Evolutionary conservation across 352 stramenopile species (phyloP), one percentile per base, ranked within the genome.

Genomic region (Globisporangium solare): DNA sequence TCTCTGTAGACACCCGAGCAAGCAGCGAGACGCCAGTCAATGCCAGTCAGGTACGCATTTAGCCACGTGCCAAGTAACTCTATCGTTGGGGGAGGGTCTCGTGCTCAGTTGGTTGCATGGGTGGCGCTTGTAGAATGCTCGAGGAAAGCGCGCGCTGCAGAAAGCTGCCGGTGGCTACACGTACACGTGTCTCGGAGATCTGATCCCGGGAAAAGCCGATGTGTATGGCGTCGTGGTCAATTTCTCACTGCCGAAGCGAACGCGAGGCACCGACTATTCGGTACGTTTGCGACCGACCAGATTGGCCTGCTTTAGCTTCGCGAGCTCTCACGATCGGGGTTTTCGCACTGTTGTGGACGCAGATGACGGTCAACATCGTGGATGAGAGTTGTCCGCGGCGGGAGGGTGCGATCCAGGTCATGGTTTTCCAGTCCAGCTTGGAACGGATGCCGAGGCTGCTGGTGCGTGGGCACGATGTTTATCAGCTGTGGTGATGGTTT

Each of bases 181-280:
- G n/a, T 90, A 92, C 56, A 80, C 76, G 0, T 53, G 62, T 2
- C 49, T 92, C 22, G 66, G 64, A 6, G 78, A 88, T 21, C 62
- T 92, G 42, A 70, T 84, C 11, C 67, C 70, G 5, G 83, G 83
- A 6, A 66, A 77, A 12, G 79, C 83, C 11, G 72, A 74, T 40
- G 46, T 90, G 18, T 92, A 89, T 51, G 83, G 83, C 6, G 76
- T 90, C 4, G 69, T 90, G 17, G 73, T 90, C 24, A 92, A 92
- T 56, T 64, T 87, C 58, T 83, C 71, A 27, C 66, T 92, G 18
- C 83, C 80, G 5, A 90, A 90, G 66, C 70, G 65, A 32, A 83
- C 79, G 0, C 58, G 68, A 6, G 80, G 80, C 7, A 57, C 58
- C n/a, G 80, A 92, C 57, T 86, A 66, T 17, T 86, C 79, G 48